Percentiles rank a stretch among this genome's conserved stretches.
phyloP scores from a whole-genome alignment of 179 eudicot species.

The Silene vulgaris region DNA sequence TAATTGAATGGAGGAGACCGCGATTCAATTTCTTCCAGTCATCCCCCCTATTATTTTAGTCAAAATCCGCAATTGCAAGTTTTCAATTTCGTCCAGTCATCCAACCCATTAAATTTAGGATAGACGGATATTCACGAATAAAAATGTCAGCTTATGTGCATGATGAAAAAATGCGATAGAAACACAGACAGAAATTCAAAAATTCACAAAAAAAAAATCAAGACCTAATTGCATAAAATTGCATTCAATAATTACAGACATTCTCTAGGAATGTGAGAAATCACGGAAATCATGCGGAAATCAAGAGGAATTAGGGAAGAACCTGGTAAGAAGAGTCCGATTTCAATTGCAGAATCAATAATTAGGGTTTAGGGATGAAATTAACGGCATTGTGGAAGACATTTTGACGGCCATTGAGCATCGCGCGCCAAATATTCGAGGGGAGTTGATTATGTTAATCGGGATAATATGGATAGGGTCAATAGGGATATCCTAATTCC shows the following conservation, averaged over 20 bases:
- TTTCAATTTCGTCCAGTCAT: too few species aligned
- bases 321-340: background rate
- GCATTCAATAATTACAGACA: background rate
- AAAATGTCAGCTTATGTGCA: too few species aligned
- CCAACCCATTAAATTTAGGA: too few species aligned
- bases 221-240: background rate
- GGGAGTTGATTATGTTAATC: too few species aligned
- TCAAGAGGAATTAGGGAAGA: slow-evolving; percentile 2
- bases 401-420: background rate
- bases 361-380: background rate
- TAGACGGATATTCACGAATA: too few species aligned
- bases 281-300: background rate
- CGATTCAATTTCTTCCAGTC: too few species aligned
- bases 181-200: background rate
- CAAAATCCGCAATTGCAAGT: too few species aligned
- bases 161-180: background rate
- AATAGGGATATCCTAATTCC: too few species aligned
- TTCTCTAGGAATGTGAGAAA: background rate
- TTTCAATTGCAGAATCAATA: background rate
- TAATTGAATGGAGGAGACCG: too few species aligned
- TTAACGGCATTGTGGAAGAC: background rate
- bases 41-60: too few species aligned
- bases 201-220: background rate
- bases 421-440: background rate
- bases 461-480: too few species aligned